These are phyloP conservation scores for Cinnamomum micranthum DNA, from an alignment of 164 flowering plant species.

Conservation along the genomic window DNA sequence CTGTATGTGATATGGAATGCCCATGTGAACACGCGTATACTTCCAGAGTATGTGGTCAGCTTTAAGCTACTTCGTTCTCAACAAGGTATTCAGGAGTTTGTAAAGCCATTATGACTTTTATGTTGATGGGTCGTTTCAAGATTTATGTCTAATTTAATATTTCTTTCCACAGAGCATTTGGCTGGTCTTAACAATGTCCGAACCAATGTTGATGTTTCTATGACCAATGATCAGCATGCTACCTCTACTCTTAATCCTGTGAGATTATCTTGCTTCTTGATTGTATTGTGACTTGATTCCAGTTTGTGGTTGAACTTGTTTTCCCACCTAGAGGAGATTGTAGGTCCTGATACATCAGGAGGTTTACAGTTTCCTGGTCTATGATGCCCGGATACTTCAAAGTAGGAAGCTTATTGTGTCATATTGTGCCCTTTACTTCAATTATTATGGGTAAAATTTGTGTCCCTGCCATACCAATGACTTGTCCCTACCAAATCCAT, in stretches of 20 bases:
- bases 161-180: slow-evolving; percentile 3
- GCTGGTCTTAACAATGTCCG: not conserved
- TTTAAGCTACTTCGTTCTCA: slow-evolving; percentile 35
- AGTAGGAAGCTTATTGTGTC: too few relatives aligned
- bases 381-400: too few relatives aligned
- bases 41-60: slow-evolving; percentile 46
- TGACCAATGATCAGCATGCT: not conserved
- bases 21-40: slow-evolving; percentile 49
- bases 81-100: slow-evolving; percentile 20
- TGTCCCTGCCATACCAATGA: too few relatives aligned
- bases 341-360: not conserved
- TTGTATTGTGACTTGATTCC: not conserved
- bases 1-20: slow-evolving; percentile 49
- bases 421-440: too few relatives aligned
- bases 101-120: not conserved
- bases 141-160: not conserved
- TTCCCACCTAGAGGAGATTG: not conserved
- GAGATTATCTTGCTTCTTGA: not conserved
- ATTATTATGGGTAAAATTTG: too few relatives aligned
- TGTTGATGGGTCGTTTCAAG: not conserved
- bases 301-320: not conserved
- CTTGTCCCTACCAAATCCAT: too few relatives aligned
- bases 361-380: not conserved
- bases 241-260: not conserved
- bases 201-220: not conserved